These are phyloP conservation scores for Botrytis sinoallii DNA, from an alignment of 2,329 filamentous ascomycete genomes.

Conservation along the genomic window DNA sequence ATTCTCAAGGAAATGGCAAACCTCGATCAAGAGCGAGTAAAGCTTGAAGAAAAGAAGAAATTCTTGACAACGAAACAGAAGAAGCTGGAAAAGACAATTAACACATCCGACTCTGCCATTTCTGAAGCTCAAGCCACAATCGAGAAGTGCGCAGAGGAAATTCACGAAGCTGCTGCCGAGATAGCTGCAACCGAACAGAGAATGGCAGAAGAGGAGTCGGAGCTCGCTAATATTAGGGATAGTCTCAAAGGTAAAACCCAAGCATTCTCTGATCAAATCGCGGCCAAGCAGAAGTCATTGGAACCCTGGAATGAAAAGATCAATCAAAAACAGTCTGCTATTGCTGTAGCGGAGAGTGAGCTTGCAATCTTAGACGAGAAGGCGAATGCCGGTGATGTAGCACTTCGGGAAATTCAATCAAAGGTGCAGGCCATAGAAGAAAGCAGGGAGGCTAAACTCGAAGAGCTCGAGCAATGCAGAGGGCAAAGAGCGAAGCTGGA, in stretches of 20 bases:
- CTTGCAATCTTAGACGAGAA: slow-evolving; percentile 87
- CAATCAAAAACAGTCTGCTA: slow-evolving; percentile 90
- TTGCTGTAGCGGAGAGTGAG: slow-evolving; percentile 92
- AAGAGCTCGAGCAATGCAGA: slow-evolving; percentile 74
- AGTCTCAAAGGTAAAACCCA: slow-evolving; percentile 94
- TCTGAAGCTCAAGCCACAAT: slow-evolving; percentile 75
- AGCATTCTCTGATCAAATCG: slow-evolving; percentile 87
- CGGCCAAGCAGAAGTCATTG: slow-evolving; percentile 85
- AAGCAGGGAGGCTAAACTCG: slow-evolving; percentile 64
- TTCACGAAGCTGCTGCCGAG: slow-evolving; percentile 72
- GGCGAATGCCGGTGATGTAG: slow-evolving; percentile 80
- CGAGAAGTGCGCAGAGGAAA: slow-evolving; percentile 73
- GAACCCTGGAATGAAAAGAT: slow-evolving; percentile 98
- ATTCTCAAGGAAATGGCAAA: slow-evolving; percentile 85
- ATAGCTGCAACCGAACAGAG: slow-evolving; percentile 72
- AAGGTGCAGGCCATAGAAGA: slow-evolving; percentile 75
- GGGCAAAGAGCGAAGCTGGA: slow-evolving; percentile 68
- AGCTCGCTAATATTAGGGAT: slow-evolving; percentile 80
- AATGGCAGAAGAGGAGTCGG: slow-evolving; percentile 74
- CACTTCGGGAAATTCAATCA: slow-evolving; percentile 75
- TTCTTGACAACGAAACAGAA: slow-evolving; percentile 88
- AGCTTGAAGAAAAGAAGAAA: slow-evolving; percentile 96
- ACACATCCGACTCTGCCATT: slow-evolving; percentile 69
- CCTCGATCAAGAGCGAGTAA: slow-evolving; percentile 94
- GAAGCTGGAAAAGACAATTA: slow-evolving; percentile 87